Evolutionary conservation across 1,284 basidiomycete species (phyloP), one percentile per base, ranked within the genome.

Genomic region (Singerocomus rubriflavus): DNA sequence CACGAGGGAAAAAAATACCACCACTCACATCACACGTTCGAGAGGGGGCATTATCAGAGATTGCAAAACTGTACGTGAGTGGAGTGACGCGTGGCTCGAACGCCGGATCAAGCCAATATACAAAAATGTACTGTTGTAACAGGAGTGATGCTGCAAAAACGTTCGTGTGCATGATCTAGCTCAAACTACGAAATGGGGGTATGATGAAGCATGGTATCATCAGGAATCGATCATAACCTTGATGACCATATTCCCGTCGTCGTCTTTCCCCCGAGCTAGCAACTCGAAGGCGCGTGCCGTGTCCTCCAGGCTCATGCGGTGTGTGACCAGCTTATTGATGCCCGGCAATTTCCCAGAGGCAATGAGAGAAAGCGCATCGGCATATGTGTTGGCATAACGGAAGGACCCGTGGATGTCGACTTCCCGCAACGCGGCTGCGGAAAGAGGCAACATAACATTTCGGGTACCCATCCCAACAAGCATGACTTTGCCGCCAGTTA

Each of bases 391-490:
- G 52, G 85, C 85, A 61, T 91, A 91, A 34, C 86, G 79, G 84
- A 98, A 98, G 41, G 91, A 91, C 54, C 95, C 95, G 60, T 88
- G 80, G 59, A 98, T 82, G 71, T 98, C 94, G 54, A 98, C 92
- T 72, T 98, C 95, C 46, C 95, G 85, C 43, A 88, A 72, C 12
- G 92, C 84, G 13, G 93, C 91, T 17, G 81, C 79, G 29, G 87
- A 87, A 50, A 93, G 78, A n/a, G 95, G 94, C 44, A 96, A 77
- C 54, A 80, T 77, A 52, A 90, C 82, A 63, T 88, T 89, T 55
- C 85, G 82, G 17, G 90, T 84, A 57, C 95, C 95, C 95, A 98
- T 98, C 30, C 95, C 95, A 60, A 98, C 84, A 62, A 93, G 88
- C 75, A 93, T 86, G 49, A 96, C 88, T 67, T 89, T 91, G 38